Conservation (phyloP, 805 yeast genomes). For the Pichia nakasei region DNA sequence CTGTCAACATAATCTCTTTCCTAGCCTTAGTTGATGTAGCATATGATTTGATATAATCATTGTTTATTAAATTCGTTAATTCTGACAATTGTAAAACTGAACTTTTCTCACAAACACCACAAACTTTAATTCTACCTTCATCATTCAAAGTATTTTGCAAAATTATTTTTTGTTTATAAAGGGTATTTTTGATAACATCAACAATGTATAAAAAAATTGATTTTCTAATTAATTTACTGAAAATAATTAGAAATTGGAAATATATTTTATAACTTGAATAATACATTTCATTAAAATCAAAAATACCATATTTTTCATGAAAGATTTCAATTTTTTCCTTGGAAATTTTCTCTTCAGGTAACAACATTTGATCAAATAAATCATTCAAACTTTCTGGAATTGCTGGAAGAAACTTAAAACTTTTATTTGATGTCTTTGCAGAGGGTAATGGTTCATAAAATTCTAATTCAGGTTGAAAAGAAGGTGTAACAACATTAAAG, state of each 20-base stretch:
- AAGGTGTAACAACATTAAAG: background rate
- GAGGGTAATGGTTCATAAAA: background rate
- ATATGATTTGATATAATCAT: background rate
- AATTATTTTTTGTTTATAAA: constrained; percentile 1
- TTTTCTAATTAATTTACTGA: background rate
- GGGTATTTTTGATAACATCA: constrained; percentile 1
- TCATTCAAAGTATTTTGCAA: background rate
- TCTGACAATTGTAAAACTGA: background rate
- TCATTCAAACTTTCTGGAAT: background rate
- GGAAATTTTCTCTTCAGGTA: background rate
- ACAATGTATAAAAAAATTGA: background rate
- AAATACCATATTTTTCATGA: background rate
- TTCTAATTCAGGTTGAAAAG: background rate
- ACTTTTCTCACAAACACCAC: background rate
- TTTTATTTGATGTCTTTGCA: background rate
- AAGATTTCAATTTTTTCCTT: background rate
- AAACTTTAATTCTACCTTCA: background rate
- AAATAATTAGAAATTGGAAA: background rate
- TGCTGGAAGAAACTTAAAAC: background rate
- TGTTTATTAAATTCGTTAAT: background rate
- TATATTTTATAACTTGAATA: background rate
- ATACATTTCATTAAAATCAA: constrained; percentile 3
- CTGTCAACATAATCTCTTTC: background rate
- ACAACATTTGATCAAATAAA: background rate
- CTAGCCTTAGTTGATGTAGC: background rate